These are phyloP conservation scores for Pythium oligandrum DNA, from an alignment of 352 stramenopile genomes.

Conservation along the genomic window DNA sequence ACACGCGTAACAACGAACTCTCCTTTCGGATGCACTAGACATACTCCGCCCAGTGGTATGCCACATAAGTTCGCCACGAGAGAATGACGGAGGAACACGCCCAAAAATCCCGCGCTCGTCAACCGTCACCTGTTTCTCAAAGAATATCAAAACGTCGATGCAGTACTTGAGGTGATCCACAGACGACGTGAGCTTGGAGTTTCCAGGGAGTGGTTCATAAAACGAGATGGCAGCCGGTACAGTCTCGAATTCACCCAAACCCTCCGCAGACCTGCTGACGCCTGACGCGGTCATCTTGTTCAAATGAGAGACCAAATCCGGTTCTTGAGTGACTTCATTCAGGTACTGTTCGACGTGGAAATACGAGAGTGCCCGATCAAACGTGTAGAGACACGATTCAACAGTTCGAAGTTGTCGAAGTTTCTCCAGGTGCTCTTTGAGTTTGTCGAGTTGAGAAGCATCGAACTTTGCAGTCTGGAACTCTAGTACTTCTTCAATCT, in stretches of 20 bases:
- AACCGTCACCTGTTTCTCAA: conserved; percentile 82
- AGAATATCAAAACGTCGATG: conserved; percentile 81
- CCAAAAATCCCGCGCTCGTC: conserved; percentile 61
- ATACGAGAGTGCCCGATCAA: conserved; percentile 71
- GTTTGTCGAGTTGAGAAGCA: conserved; percentile 45
- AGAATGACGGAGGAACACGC: conserved; percentile 71
- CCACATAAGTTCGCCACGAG: conserved; percentile 72
- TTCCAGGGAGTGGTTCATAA: conserved; percentile 52
- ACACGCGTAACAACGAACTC: conserved; percentile 73
- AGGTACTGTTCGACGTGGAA: conserved; percentile 84
- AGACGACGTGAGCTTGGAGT: conserved; percentile 43
- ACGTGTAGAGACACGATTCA: conserved; percentile 73
- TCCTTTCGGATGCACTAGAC: conserved; percentile 43
- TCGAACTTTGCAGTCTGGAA: conserved; percentile 68
- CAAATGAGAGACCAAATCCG: conserved; percentile 50
- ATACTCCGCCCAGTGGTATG: conserved; percentile 30
- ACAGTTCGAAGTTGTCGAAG: conserved; percentile 72
- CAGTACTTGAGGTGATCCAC: conserved; percentile 81
- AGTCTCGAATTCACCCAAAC: conserved; percentile 40
- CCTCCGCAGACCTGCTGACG: conserved; percentile 1
- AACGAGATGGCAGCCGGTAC: conserved; percentile 63
- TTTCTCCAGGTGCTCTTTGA: conserved; percentile 64
- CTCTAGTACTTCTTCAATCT: conserved; percentile 27
- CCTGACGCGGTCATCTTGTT: conserved; percentile 69
- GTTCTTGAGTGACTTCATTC: conserved; percentile 71